phyloP scores from a whole-genome alignment of 2,329 filamentous ascomycete genomes.

The Curvularia lunata region DNA sequence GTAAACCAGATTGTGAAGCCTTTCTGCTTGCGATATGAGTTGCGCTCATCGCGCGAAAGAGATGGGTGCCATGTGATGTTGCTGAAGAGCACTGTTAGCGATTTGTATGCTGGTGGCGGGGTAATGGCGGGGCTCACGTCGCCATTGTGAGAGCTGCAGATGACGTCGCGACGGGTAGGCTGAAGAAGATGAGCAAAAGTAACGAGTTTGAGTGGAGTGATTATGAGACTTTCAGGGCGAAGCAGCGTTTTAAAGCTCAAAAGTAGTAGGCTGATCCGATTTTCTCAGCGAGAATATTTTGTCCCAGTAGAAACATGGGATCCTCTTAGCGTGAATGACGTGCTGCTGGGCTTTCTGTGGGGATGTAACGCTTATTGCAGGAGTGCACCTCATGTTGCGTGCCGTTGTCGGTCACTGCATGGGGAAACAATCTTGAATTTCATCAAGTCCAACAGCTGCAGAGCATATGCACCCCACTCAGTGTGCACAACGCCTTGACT shows the following conservation, averaged over 20 bases:
- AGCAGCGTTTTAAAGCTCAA: conserved; percentile 11
- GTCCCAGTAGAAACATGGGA: conserved; percentile 23
- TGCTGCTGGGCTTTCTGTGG: conserved; percentile 24
- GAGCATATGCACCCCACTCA: background rate
- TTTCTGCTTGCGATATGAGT: conserved; percentile 75
- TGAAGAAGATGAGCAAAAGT: background rate
- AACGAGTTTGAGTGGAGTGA: conserved; percentile 2
- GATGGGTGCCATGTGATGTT: conserved; percentile 92
- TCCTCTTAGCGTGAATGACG: conserved; percentile 40
- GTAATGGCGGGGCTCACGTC: conserved; percentile 43
- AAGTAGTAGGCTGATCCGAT: conserved; percentile 19
- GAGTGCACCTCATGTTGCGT: background rate
- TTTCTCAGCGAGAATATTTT: conserved; percentile 11
- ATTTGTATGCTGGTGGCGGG: conserved; percentile 26
- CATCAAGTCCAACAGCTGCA: background rate
- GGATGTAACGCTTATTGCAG: conserved; percentile 23
- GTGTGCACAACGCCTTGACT: background rate
- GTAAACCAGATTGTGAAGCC: conserved; percentile 99
- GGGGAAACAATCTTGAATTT: background rate
- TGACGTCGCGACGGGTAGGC: background rate
- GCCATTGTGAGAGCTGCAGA: conserved; percentile 34
- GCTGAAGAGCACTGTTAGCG: conserved; percentile 54
- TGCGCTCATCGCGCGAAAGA: conserved; percentile 79
- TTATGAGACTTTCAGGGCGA: background rate
- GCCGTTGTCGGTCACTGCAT: background rate